Conservation (phyloP, 2,329 filamentous ascomycete genomes). For the Keithomyces neogunnii region DNA sequence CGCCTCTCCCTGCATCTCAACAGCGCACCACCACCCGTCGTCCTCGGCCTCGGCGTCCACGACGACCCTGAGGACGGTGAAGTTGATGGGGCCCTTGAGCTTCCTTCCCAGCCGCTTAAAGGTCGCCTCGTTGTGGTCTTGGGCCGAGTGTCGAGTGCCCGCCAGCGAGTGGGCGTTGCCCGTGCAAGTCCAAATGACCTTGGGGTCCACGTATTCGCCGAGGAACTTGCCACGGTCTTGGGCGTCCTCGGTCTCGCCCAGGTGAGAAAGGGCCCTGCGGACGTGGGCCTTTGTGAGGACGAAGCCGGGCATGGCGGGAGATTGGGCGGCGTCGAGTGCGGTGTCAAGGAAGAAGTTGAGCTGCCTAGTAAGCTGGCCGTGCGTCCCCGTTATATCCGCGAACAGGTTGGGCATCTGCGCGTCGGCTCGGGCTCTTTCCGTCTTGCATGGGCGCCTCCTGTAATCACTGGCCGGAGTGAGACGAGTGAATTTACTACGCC, state of each 20-base stretch:
- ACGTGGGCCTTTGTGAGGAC: constrained; percentile 14
- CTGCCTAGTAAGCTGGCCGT: too few species aligned
- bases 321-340: not conserved
- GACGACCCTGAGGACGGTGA: constrained; percentile 12
- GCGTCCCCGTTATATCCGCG: too few species aligned
- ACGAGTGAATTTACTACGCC: too few species aligned
- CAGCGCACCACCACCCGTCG: constrained; percentile 16
- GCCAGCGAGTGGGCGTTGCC: constrained; percentile 16
- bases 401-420: too few species aligned
- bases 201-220: constrained; percentile 9
- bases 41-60: constrained; percentile 12
- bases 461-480: too few species aligned
- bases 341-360: not conserved
- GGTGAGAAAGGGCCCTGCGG: constrained; percentile 12
- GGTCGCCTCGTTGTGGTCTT: constrained; percentile 11
- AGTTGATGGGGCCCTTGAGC: constrained; percentile 14
- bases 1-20: constrained; percentile 14
- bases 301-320: constrained; percentile 11
- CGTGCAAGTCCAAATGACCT: constrained; percentile 16
- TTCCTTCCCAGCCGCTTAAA: constrained; percentile 13
- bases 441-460: too few species aligned
- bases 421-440: too few species aligned
- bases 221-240: constrained; percentile 12
- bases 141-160: constrained; percentile 12
- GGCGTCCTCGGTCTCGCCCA: constrained; percentile 10